phyloP scores from a whole-genome alignment of 306 rosid genomes.

The Herpetospermum pedunculosum region DNA sequence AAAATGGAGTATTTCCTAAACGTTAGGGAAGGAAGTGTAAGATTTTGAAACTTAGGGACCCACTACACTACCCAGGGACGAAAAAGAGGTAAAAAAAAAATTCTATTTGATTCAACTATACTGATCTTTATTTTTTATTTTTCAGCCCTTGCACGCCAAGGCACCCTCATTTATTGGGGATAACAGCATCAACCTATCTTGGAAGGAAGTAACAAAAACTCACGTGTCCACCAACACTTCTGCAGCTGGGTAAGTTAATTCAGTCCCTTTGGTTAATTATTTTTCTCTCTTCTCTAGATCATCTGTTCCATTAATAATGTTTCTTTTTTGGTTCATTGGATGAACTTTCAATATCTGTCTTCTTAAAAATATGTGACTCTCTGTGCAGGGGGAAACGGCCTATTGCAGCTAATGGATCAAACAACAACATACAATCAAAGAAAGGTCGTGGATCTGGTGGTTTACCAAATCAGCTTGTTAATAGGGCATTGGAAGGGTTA shows the following conservation, averaged over 20 bases:
- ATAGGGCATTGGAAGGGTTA: slow-evolving; percentile 79
- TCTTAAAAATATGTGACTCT: background rate
- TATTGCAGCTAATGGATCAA: slow-evolving; percentile 39
- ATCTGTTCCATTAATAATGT: background rate
- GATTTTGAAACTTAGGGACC: no score
- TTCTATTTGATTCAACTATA: background rate
- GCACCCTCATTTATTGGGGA: slow-evolving; percentile 81
- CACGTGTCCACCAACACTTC: slow-evolving; percentile 22
- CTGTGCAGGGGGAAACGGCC: slow-evolving; percentile 71
- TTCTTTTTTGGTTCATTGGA: background rate
- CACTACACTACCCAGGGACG: no score
- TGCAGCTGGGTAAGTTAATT: slow-evolving; percentile 50
- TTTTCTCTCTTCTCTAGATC: background rate
- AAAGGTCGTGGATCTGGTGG: slow-evolving; percentile 74
- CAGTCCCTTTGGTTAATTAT: background rate
- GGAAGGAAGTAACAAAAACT: slow-evolving; percentile 82
- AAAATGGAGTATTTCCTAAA: no score
- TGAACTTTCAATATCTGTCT: no score
- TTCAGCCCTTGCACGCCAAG: slow-evolving; percentile 50
- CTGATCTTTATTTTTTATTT: background rate
- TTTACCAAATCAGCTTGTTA: slow-evolving; percentile 64
- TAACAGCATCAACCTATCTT: slow-evolving; percentile 79
- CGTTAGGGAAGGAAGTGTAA: no score
- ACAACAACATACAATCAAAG: slow-evolving; percentile 42
- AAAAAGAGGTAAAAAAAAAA: no score